phyloP scores from a whole-genome alignment of 352 stramenopile genomes.

The Aphanomyces astaci region DNA sequence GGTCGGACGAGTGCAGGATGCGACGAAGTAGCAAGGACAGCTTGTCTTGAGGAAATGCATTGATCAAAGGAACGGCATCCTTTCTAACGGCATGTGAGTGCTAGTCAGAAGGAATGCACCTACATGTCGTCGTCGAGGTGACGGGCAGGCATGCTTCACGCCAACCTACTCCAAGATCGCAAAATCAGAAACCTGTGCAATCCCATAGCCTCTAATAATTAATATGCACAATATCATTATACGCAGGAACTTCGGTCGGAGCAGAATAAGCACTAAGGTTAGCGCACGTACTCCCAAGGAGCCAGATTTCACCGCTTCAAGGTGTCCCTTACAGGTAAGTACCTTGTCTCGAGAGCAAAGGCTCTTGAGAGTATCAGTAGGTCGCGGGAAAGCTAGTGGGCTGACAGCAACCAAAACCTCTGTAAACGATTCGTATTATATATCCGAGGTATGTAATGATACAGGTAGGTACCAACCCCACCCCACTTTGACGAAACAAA shows the following conservation, averaged over 20 bases:
- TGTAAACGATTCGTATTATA: not conserved
- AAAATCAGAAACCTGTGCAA: too few relatives aligned
- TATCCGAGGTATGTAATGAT: not conserved
- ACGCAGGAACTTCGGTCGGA: too few relatives aligned
- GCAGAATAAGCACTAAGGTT: too few relatives aligned
- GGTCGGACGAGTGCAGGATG: not conserved
- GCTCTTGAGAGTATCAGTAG: too few relatives aligned
- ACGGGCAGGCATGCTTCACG: too few relatives aligned
- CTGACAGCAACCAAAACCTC: too few relatives aligned
- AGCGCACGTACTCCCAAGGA: too few relatives aligned
- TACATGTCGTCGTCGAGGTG: not conserved
- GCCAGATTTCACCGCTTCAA: too few relatives aligned
- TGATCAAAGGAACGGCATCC: not conserved
- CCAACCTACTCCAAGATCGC: constrained; percentile 1
- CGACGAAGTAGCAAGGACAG: not conserved
- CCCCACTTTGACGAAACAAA: not conserved
- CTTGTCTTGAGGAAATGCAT: constrained; percentile 16
- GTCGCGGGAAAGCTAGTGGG: too few relatives aligned
- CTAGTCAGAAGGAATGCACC: not conserved
- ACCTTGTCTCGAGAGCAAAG: too few relatives aligned
- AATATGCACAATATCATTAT: not conserved
- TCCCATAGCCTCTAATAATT: too few relatives aligned
- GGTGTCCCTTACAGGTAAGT: too few relatives aligned
- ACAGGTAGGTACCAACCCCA: not conserved
- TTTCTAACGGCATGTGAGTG: not conserved